These are phyloP conservation scores for Hypoxylon trugodes DNA, from an alignment of 495 filamentous ascomycete species.

Conservation along the genomic window DNA sequence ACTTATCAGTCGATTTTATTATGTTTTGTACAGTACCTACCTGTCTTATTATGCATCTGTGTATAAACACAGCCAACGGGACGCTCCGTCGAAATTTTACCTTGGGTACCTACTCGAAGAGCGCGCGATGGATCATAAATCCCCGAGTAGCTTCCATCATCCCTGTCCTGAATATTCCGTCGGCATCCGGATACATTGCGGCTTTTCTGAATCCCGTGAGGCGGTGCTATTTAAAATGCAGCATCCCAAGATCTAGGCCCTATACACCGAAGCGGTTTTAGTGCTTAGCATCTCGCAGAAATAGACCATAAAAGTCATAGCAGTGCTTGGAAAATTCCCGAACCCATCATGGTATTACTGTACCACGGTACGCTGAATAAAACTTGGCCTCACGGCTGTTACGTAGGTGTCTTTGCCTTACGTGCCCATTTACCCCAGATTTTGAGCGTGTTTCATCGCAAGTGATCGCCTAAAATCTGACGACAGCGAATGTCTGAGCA, in stretches of 20 bases:
- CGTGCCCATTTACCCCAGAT: constrained; percentile 26
- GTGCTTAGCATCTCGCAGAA: background rate
- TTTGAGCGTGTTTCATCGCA: constrained; percentile 20
- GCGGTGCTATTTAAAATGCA: background rate
- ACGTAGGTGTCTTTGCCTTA: background rate
- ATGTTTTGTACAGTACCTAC: too few relatives aligned
- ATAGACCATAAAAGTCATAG: background rate
- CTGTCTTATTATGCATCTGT: background rate
- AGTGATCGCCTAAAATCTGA: constrained; percentile 17
- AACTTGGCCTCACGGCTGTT: background rate
- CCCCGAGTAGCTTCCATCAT: constrained; percentile 1
- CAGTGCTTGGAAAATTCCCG: background rate
- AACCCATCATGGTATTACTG: too few relatives aligned
- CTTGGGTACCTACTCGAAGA: background rate
- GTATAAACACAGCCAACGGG: background rate
- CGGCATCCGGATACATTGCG: background rate
- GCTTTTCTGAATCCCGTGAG: background rate
- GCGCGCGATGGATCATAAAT: background rate
- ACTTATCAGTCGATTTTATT: background rate
- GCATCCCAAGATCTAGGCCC: too few relatives aligned
- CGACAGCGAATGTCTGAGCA: constrained; percentile 12
- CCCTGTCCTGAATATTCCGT: background rate
- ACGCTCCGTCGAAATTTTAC: background rate
- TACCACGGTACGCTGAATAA: too few relatives aligned
- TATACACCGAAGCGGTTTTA: too few relatives aligned